Conservation (phyloP, 768 basidiomycete species). For the Grammothele lineata region DNA sequence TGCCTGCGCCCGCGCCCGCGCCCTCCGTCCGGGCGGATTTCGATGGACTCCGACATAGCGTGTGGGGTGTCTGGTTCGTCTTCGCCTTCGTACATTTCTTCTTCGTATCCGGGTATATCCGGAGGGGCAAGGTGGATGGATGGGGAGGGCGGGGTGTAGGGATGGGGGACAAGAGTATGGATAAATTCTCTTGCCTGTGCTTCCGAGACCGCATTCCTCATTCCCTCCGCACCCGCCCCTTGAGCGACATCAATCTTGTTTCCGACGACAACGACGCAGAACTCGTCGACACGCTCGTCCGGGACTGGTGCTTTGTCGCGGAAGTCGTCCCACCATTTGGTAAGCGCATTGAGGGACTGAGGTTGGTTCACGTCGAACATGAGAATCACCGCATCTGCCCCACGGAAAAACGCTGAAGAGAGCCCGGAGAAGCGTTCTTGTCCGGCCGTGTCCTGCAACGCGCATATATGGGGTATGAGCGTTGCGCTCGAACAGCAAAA, state of each 20-base stretch:
- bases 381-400: slow-evolving; percentile 77
- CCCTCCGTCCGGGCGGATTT: slow-evolving; percentile 27
- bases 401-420: slow-evolving; percentile 80
- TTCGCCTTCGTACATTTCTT: not conserved
- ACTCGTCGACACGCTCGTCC: slow-evolving; percentile 58
- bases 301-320: slow-evolving; percentile 57
- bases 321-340: slow-evolving; percentile 81
- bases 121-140: slow-evolving; percentile 6
- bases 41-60: slow-evolving; percentile 26
- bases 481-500: not conserved
- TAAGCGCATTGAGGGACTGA: slow-evolving; percentile 52
- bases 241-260: slow-evolving; percentile 68
- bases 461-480: not conserved
- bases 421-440: slow-evolving; percentile 86
- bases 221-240: slow-evolving; percentile 4
- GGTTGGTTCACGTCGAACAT: slow-evolving; percentile 77
- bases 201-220: slow-evolving; percentile 32
- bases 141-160: slow-evolving; percentile 15
- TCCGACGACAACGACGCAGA: slow-evolving; percentile 66
- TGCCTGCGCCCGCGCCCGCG: slow-evolving; percentile 16
- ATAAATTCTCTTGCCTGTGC: slow-evolving; percentile 50
- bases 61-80: slow-evolving; percentile 3
- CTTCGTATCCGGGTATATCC: not conserved
- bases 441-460: slow-evolving; percentile 70
- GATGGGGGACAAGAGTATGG: slow-evolving; percentile 49